A percentile compares a stretch with the other conserved stretches of the same genome.
Conservation (phyloP, 306 rosid species). For the Vachellia pachyceras region DNA sequence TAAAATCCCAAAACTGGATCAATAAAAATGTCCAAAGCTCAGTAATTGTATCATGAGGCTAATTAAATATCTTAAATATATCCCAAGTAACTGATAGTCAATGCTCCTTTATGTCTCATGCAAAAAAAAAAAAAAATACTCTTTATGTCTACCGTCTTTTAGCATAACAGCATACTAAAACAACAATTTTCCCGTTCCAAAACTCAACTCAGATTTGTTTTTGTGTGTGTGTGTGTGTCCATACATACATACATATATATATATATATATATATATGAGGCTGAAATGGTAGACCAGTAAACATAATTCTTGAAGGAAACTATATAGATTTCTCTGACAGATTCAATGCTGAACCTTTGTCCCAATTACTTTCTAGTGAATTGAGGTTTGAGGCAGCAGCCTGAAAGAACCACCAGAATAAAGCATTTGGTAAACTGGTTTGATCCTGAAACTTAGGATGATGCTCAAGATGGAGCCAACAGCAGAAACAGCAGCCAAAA, state of each 20-base stretch:
- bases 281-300: background rate
- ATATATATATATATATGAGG: too few species aligned
- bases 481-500: conserved; percentile 61
- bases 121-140: too few species aligned
- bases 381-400: conserved; percentile 59
- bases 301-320: conserved; percentile 9
- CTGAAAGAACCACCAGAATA: conserved; percentile 85
- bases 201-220: background rate
- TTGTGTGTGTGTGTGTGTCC: background rate
- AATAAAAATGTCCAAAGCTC: conserved; percentile 5
- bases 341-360: background rate
- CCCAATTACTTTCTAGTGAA: conserved; percentile 33
- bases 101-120: background rate
- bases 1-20: background rate
- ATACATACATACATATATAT: too few species aligned
- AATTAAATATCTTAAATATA: background rate
- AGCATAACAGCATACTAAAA: conserved; percentile 3
- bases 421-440: conserved; percentile 80
- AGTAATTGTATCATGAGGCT: background rate
- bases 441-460: conserved; percentile 60
- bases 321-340: background rate
- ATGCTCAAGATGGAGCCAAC: conserved; percentile 65
- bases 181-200: background rate
- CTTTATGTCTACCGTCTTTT: conserved; percentile 2
- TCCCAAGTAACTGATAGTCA: background rate